These are phyloP conservation scores for Alternaria burnsii DNA, from an alignment of 2,329 filamentous ascomycete genomes.

Conservation along the genomic window DNA sequence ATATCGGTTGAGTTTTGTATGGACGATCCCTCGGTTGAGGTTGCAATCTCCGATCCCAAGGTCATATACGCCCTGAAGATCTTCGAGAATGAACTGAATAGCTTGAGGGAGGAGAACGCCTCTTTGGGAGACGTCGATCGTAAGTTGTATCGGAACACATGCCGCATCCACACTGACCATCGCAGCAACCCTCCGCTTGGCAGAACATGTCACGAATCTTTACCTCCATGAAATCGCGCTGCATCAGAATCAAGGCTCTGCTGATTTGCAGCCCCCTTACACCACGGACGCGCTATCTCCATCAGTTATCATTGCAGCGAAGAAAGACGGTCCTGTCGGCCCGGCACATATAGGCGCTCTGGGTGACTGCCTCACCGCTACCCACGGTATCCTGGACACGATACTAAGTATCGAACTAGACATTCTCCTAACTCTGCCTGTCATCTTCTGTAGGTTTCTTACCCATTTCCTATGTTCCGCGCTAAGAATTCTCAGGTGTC, in stretches of 20 bases:
- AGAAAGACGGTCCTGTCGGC: conserved; percentile 53
- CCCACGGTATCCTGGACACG: conserved; percentile 58
- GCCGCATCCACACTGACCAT: conserved; percentile 10
- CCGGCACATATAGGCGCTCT: conserved; percentile 58
- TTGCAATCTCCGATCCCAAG: conserved; percentile 64
- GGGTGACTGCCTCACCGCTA: conserved; percentile 56
- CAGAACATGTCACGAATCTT: conserved; percentile 58
- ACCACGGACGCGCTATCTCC: conserved; percentile 52
- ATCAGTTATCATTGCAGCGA: conserved; percentile 47
- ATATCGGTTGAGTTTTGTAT: conserved; percentile 65
- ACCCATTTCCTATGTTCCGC: conserved; percentile 10
- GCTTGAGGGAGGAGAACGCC: conserved; percentile 48
- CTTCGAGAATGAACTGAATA: conserved; percentile 61
- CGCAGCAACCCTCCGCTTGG: conserved; percentile 52
- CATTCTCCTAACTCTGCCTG: conserved; percentile 54
- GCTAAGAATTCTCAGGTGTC: conserved; percentile 51
- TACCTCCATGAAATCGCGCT: conserved; percentile 62
- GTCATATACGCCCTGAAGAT: conserved; percentile 64
- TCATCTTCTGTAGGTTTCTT: conserved; percentile 53
- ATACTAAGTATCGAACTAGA: conserved; percentile 60
- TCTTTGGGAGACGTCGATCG: conserved; percentile 48
- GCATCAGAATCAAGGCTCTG: conserved; percentile 53
- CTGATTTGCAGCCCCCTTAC: conserved; percentile 58
- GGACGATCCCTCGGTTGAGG: conserved; percentile 61
- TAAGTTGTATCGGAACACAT: conserved; percentile 25